phyloP scores from a whole-genome alignment of 2,329 filamentous ascomycete genomes.

The Fusarium albidum region DNA sequence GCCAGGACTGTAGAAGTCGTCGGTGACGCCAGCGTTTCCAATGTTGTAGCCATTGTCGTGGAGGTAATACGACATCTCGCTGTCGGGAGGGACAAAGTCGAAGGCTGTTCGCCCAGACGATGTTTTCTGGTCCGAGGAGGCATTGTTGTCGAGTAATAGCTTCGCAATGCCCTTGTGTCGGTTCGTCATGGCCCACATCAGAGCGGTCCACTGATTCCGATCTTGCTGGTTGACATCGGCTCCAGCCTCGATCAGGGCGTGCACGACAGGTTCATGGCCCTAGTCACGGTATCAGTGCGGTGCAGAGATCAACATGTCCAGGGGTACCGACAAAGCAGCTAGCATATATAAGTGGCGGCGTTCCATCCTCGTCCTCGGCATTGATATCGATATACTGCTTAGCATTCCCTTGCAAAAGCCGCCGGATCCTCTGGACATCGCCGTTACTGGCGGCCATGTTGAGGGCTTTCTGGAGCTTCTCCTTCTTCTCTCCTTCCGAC shows the following conservation, averaged over 20 bases:
- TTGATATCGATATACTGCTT: conserved; percentile 84
- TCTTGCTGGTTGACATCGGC: conserved; percentile 93
- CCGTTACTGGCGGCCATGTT: conserved; percentile 98
- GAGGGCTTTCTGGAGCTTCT: conserved; percentile 84
- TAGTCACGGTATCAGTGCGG: conserved; percentile 43
- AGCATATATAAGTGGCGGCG: conserved; percentile 95
- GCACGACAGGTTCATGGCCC: conserved; percentile 90
- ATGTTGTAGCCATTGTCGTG: conserved; percentile 94
- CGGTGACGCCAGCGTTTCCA: conserved; percentile 78
- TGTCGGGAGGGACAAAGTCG: conserved; percentile 94
- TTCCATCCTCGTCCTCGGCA: conserved; percentile 90
- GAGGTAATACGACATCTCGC: conserved; percentile 95
- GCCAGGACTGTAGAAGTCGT: conserved; percentile 94
- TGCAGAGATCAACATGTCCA: background rate
- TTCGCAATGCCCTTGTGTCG: conserved; percentile 96
- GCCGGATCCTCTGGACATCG: conserved; percentile 81
- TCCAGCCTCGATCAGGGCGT: conserved; percentile 82
- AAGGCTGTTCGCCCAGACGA: conserved; percentile 93
- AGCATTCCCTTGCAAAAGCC: conserved; percentile 77
- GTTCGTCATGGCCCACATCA: conserved; percentile 99
- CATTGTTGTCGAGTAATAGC: conserved; percentile 87
- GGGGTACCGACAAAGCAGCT: conserved; percentile 83
- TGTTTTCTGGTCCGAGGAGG: conserved; percentile 95
- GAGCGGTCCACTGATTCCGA: conserved; percentile 93
- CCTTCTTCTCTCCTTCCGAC: conserved; percentile 78